Evolutionary conservation across 1,284 basidiomycete species (phyloP), one percentile per base, ranked within the genome.

Genomic region (Boletus smithii): DNA sequence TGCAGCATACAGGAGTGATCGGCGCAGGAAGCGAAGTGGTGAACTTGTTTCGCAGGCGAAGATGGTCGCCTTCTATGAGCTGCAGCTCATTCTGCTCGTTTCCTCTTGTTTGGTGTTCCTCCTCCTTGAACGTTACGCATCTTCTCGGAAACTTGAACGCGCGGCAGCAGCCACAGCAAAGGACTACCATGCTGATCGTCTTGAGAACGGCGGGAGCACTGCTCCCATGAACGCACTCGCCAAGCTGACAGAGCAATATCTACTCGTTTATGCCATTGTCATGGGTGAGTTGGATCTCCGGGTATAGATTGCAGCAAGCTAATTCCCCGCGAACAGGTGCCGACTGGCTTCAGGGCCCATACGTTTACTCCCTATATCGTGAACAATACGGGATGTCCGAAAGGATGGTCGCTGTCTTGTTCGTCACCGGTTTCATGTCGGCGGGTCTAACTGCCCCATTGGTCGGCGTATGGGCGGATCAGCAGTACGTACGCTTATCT

Each of bases 311-410:
- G 33, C 35, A 36, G 18, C 29, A 5, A 20, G 30, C 48, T 56
- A 29, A 55, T 41, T 18, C 23, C n/a, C 8, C 5, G 38, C 44
- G 11, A 50, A 35, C 53, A 86, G 85, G 79, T 47, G 81, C 85
- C 49, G 85, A 88, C 61, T 88, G 85, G 85, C 69, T 88, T n/a
- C 84, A 88, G 62, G 85, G 85, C 0, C 85, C 85, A 20, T 88
- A 87, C 54, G 71, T 86, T 0, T 88, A 87, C 58, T 84, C 82
- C 17, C 68, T 87, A 0, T 88, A 88, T 61, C 72, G 73, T 41
- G 82, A 86, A 41, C 82, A 87, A 57, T 86, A 87, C 53, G 68
- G 62, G 4, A 80, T 81, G 57, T 69, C 80, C 0, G 83, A 86
- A 59, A 69, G 80, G 29, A 65, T 78, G 20, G 83, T 88, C 9